Conservation (phyloP, 768 basidiomycete species). For the Piloderma croceum region DNA sequence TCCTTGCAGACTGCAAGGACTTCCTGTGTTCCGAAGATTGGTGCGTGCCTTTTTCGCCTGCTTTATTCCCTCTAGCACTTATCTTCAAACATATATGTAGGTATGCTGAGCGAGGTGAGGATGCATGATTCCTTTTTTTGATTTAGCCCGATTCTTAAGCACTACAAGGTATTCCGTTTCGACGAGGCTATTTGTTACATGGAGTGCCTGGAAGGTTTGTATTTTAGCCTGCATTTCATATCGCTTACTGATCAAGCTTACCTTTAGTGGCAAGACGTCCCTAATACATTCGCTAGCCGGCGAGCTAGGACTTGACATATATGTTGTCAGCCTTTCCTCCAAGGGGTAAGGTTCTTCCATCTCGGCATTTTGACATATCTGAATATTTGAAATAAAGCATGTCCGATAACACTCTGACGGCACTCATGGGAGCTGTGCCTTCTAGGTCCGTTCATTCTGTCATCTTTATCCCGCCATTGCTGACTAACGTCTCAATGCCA, state of each 20-base stretch:
- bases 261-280: slow-evolving; percentile 73
- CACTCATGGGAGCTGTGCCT: slow-evolving; percentile 85
- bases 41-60: slow-evolving; percentile 47
- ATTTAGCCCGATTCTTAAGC: slow-evolving; percentile 15
- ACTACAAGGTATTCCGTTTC: slow-evolving; percentile 73
- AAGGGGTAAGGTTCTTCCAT: slow-evolving; percentile 56
- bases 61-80: slow-evolving; percentile 12
- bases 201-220: slow-evolving; percentile 79
- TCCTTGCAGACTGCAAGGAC: slow-evolving; percentile 80
- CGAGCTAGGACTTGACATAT: slow-evolving; percentile 84
- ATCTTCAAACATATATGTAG: no score
- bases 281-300: slow-evolving; percentile 81
- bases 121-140: slow-evolving; percentile 16
- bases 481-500: slow-evolving; percentile 22
- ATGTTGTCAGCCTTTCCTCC: slow-evolving; percentile 82
- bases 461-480: neutral
- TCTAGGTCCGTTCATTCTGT: slow-evolving; percentile 45
- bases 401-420: slow-evolving; percentile 85
- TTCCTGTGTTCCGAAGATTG: slow-evolving; percentile 82
- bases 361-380: slow-evolving; percentile 11
- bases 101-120: slow-evolving; percentile 87
- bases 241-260: slow-evolving; percentile 12
- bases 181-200: slow-evolving; percentile 78
- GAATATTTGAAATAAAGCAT: slow-evolving; percentile 44
- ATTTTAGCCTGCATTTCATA: slow-evolving; percentile 2